Base-by-base conservation (phyloP, 1,284 basidiomycete genomes). In the Phlebopus sp. region DNA sequence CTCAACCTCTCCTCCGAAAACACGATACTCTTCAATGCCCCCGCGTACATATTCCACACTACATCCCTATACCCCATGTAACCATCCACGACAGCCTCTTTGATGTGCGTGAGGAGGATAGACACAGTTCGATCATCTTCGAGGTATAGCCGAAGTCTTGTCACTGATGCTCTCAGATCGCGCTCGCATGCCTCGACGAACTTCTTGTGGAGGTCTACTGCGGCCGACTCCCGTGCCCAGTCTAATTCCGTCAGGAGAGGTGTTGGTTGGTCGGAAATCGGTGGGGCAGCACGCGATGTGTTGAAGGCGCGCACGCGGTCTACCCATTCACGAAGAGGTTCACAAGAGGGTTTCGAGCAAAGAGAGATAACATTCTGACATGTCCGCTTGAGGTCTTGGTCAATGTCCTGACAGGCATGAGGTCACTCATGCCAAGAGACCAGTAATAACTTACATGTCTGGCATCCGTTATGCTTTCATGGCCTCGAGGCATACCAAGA, bases 321-420 rank as follows among this genome's bases (percentile, higher is more conserved):
- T 1, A 81, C 68, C 78, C 88, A 92, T 15, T 69, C 58, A 32
- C 74, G 78, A 6, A 92, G 63, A 1, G 83, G 76, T 9, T 71
- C 69, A 18, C 73, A 77, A 39, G 79, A 75, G 0, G 70, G 63
- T 31, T 73, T 67, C 1, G 82, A 74, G 51, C 82, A 83, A n/a
- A 78, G 69, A 2, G 75, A 66, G 52, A 97, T 95, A 37, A 92
- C 76, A 32, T 82, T 79, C 69, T 94, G 91, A 69, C 92, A 96
- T 0, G 84, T 84, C 23, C 74, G 74, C 60, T 90, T 89, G 37
- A 96, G 78, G 39, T 88, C 86, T 45, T 84, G 77, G 66, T 96
- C 93, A 50, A 96, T 86, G 50, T 85, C 86, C 86, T 92, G 60
- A 30, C 13, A 38, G 40, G 27, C 9, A 23, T 37, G 17, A 45